phyloP scores from a whole-genome alignment of 371 early-diverging fungal species.

The Mucor indicus region DNA sequence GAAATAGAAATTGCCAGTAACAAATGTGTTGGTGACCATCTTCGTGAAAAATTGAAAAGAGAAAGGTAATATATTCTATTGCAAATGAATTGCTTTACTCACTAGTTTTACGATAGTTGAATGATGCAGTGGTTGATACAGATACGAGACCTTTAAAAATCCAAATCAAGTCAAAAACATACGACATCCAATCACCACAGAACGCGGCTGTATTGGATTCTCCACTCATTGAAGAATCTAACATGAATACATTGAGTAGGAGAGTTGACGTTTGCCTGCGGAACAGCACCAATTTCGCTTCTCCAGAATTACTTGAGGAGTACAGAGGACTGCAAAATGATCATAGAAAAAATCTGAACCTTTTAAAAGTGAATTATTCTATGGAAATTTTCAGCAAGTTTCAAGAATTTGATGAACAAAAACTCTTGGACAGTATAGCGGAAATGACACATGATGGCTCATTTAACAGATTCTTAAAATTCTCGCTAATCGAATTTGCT shows the following conservation, averaged over 20 bases:
- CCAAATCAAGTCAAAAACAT: slow-evolving; percentile 5
- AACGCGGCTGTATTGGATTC: slow-evolving; percentile 4
- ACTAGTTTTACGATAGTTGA: slow-evolving; percentile 2
- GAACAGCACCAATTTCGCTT: slow-evolving; percentile 1
- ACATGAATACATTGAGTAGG: slow-evolving; percentile 2
- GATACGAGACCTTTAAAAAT: slow-evolving; percentile 5
- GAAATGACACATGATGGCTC: slow-evolving; percentile 1
- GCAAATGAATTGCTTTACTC: slow-evolving; percentile 1
- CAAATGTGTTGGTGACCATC: slow-evolving; percentile 11
- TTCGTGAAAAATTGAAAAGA: slow-evolving; percentile 12
- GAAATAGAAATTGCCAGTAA: slow-evolving; percentile 15
- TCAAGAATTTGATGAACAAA: background rate
- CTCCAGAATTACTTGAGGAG: slow-evolving; percentile 3
- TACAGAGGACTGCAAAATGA: slow-evolving; percentile 1
- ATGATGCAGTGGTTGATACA: background rate
- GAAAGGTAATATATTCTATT: slow-evolving; percentile 8
- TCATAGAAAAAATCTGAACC: slow-evolving; percentile 1
- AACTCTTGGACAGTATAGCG: slow-evolving; percentile 4
- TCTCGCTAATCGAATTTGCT: slow-evolving; percentile 5
- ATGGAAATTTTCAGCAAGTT: background rate
- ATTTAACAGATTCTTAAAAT: slow-evolving; percentile 4
- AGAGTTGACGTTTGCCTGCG: slow-evolving; percentile 1
- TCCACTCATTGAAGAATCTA: slow-evolving; percentile 3
- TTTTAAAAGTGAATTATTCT: slow-evolving; percentile 2
- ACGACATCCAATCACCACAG: slow-evolving; percentile 7